Evolutionary conservation across 345 rosid genomes (phyloP).

Genomic region (Gossypium turneri): DNA sequence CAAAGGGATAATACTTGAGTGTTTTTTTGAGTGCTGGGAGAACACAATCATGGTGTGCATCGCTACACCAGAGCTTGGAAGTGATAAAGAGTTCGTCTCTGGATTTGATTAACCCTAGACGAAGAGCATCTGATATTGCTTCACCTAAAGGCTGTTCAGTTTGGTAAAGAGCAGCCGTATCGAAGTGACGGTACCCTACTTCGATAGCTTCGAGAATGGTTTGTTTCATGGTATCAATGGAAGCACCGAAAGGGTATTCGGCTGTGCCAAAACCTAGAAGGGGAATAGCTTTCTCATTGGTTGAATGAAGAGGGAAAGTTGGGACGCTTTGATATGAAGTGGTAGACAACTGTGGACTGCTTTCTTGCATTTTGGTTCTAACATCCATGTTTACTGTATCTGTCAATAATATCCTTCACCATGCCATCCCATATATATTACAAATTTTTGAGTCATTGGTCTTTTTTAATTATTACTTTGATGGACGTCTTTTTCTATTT

Average conservation of each 20-base stretch:
- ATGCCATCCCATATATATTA: no score
- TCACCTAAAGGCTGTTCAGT: not conserved
- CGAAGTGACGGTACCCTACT: constrained; percentile 8
- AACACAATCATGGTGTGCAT: not conserved
- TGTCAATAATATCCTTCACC: no score
- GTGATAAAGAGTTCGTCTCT: not conserved
- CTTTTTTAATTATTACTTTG: no score
- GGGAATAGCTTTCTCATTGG: not conserved
- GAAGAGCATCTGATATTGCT: not conserved
- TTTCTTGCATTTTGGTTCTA: no score
- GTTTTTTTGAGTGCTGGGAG: not conserved
- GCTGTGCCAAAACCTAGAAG: not conserved
- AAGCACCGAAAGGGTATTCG: not conserved
- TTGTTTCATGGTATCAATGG: not conserved
- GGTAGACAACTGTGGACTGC: no score
- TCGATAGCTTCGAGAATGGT: not conserved
- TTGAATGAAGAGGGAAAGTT: no score
- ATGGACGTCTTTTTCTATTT: no score
- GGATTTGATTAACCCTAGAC: not conserved
- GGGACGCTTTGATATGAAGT: no score
- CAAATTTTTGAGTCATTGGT: no score
- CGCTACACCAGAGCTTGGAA: not conserved
- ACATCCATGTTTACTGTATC: no score
- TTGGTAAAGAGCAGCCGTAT: not conserved
- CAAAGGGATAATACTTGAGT: not conserved